Base-by-base conservation (phyloP, 2,329 filamentous ascomycete genomes). In the Colletotrichum sp. region DNA sequence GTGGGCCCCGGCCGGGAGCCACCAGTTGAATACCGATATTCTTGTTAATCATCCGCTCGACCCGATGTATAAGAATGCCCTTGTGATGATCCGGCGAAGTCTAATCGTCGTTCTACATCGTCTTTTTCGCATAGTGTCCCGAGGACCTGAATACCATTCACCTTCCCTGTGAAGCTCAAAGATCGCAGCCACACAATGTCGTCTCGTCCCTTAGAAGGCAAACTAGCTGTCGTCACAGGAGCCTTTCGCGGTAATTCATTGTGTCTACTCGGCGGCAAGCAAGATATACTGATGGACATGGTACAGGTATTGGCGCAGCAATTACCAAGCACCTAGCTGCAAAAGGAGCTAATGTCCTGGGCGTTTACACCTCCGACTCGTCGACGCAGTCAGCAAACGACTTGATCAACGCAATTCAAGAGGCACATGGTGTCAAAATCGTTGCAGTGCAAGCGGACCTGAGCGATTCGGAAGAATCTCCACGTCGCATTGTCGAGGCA, bases 401-500 rank as follows among this genome's bases (percentile, higher is more conserved):
- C 15, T 12, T 62, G 59, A 9, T 18, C 13, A 28, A 85, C 72
- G 81, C 87, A 30, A 76, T 78, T 24, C 90, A 92, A 69, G 87
- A 89, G 74, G 91, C 93, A 77, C 89, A 96, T 16, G 93, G 93
- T 73, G 79, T 85, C 30, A 82, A 87, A n/a, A 91, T 91, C 75
- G 82, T 93, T 18, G 83, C 89, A 44, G 89, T 95, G 5, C 93
- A 94, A 87, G 94, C 94, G 21, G 94, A 95, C 84, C 90, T 96
- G 80, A 89, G 91, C 77, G 88, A 90, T 2, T 88, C 91, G 36
- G 88, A 88, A 7, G 92, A 92, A 2, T 26, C 59, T 24, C 91
- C 93, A 4, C 86, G 88, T 6, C 85, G 90, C 59, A 88, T 95
- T 65, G 84, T 96, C 78, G 85, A 86, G 21, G 88, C 89, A 0